These are phyloP conservation scores for Paecilomyces sp. DNA, from an alignment of 2,329 filamentous ascomycete genomes.

Conservation along the genomic window DNA sequence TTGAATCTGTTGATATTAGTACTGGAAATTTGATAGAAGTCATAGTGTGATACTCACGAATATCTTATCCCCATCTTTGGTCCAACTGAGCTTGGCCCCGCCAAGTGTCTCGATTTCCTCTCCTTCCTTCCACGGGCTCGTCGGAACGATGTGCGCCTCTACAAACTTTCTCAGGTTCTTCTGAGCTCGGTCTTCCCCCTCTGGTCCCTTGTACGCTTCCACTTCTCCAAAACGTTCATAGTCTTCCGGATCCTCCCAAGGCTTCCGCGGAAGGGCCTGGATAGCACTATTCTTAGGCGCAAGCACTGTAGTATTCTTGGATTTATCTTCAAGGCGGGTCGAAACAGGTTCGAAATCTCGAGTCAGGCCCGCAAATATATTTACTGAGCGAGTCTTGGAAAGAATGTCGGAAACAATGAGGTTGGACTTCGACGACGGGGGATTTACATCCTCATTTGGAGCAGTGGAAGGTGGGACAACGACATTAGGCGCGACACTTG, in stretches of 20 bases:
- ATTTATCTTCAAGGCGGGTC: slow-evolving; percentile 58
- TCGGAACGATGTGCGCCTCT: slow-evolving; percentile 71
- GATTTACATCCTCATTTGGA: slow-evolving; percentile 5
- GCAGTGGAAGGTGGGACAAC: slow-evolving; percentile 14
- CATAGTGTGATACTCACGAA: slow-evolving; percentile 45
- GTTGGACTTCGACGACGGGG: slow-evolving; percentile 16
- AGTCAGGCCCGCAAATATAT: slow-evolving; percentile 75
- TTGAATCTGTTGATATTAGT: slow-evolving; percentile 40
- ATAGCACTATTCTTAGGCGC: slow-evolving; percentile 81
- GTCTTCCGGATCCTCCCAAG: slow-evolving; percentile 61
- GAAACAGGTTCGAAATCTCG: slow-evolving; percentile 66
- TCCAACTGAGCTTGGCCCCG: slow-evolving; percentile 76
- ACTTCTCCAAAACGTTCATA: slow-evolving; percentile 57
- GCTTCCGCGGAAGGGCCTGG: slow-evolving; percentile 70
- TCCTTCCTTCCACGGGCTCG: slow-evolving; percentile 66
- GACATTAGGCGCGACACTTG: slow-evolving; percentile 7
- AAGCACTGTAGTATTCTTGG: slow-evolving; percentile 71
- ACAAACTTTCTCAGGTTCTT: slow-evolving; percentile 74
- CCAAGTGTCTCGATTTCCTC: slow-evolving; percentile 61
- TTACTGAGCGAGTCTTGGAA: slow-evolving; percentile 68
- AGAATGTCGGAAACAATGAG: slow-evolving; percentile 80
- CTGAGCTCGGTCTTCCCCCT: slow-evolving; percentile 68
- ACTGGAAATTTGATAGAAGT: slow-evolving; percentile 1
- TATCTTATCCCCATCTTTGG: slow-evolving; percentile 56
- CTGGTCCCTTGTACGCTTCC: slow-evolving; percentile 66